These are phyloP conservation scores for Euphorbia lathyris DNA, from an alignment of 345 rosid genomes.

Conservation along the genomic window DNA sequence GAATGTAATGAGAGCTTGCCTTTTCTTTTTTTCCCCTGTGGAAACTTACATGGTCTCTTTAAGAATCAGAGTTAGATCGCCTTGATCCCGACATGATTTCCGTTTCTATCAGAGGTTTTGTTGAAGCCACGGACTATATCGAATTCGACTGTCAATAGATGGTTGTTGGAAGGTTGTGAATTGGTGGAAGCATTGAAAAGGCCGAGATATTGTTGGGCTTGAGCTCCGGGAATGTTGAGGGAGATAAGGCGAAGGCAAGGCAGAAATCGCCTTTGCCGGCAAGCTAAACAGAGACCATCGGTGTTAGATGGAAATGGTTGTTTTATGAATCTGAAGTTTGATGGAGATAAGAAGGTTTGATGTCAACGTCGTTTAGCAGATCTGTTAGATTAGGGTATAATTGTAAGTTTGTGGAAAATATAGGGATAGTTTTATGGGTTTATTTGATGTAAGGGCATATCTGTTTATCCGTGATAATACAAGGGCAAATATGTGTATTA, in stretches of 20 bases:
- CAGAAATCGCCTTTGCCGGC: slow-evolving; percentile 55
- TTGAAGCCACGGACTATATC: slow-evolving; percentile 50
- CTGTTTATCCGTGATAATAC: too few species aligned
- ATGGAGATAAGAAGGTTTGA: too few species aligned
- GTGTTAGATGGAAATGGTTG: too few species aligned
- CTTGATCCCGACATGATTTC: slow-evolving; percentile 53
- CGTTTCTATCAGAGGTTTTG: slow-evolving; percentile 16
- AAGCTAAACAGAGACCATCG: too few species aligned
- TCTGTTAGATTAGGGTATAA: too few species aligned
- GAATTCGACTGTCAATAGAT: slow-evolving; percentile 51
- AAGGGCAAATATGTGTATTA: too few species aligned
- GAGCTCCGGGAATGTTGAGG: slow-evolving; percentile 34
- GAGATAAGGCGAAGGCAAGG: slow-evolving; percentile 50
- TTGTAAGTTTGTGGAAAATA: too few species aligned
- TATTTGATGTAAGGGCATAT: too few species aligned
- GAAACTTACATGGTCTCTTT: slow-evolving; percentile 50
- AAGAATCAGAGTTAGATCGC: slow-evolving; percentile 19
- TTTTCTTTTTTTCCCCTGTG: slow-evolving; percentile 53
- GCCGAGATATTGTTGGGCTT: slow-evolving; percentile 40
- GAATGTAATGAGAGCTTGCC: slow-evolving; percentile 58
- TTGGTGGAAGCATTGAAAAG: slow-evolving; percentile 36
- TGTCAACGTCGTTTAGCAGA: too few species aligned
- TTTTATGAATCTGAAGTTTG: too few species aligned
- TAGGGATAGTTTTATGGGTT: too few species aligned
- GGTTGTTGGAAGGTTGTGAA: slow-evolving; percentile 22